Evolutionary conservation across 2,329 filamentous ascomycete species (phyloP), one percentile per base, ranked within the genome.

Genomic region (Diaporthe velutina): DNA sequence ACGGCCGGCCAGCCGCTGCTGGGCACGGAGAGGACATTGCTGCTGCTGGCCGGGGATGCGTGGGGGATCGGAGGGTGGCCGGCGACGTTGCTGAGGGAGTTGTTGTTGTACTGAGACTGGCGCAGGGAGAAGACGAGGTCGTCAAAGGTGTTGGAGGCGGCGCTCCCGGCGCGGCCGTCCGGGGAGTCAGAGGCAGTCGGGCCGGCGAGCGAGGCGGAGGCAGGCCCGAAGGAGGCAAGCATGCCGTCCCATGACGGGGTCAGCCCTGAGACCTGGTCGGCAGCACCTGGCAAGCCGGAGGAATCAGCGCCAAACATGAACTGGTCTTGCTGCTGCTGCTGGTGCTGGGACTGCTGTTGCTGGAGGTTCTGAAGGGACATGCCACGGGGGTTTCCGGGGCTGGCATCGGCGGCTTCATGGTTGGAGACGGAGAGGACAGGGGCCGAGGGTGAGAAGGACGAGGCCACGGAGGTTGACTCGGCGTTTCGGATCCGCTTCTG

Each of bases 221-320:
- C 28, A 28, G 71, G 48, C 25, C 60, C 61, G 40, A 68, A 73
- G 3, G 52, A 48, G 50, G 64, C 50, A 52, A 73, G 71, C 61
- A 73, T 48, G 61, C 71, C 71, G 45, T 73, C 71, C 71, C 71
- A 73, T n/a, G 71, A 68, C 45, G 54, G 42, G 60, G 64, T 45
- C 48, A 67, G 42, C 33, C 35, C 61, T 17, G 61, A 50, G 54
- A 67, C 38, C 61, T 73, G 58, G 40, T 68, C 71, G 52, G 60
- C 70, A 61, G 48, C 70, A 40, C 48, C 50, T 19, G 71, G 25
- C 71, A 57, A 17, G 52, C 61, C 71, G 15, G 55, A 68, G 38
- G 54, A 55, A 42, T 73, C 66, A 12, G 50, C 40, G 4, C 55
- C 61, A 42, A 73, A 68, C 48, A 73, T 57, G 61, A 68, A 73